Conservation (phyloP, 2,329 filamentous ascomycete species). For the Verticillium nonalfalfae region DNA sequence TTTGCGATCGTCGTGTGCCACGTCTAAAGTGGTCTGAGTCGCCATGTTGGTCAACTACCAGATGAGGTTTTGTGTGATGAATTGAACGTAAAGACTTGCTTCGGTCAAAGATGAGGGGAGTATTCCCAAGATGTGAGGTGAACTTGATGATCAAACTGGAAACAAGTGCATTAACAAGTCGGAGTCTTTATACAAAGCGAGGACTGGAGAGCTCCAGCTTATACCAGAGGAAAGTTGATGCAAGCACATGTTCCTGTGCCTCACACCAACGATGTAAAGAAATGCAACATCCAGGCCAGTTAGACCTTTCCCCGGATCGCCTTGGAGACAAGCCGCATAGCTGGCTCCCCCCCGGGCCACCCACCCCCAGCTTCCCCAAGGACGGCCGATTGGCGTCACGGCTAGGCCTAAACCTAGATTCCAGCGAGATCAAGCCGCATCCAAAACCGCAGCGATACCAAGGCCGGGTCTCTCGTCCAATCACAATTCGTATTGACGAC, state of each 20-base stretch:
- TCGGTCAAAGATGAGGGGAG: not conserved
- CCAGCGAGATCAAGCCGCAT: not conserved
- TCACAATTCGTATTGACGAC: not conserved
- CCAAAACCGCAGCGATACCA: not conserved
- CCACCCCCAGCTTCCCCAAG: not conserved
- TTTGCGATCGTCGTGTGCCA: not conserved
- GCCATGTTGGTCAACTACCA: not conserved
- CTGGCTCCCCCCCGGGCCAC: not conserved
- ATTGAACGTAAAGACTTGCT: not conserved
- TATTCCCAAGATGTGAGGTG: not conserved
- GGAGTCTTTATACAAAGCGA: not conserved
- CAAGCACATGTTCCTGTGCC: not conserved
- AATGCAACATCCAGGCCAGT: not conserved
- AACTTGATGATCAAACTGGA: not conserved
- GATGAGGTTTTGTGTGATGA: not conserved
- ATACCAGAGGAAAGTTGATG: not conserved
- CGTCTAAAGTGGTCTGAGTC: not conserved
- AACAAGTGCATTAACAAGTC: not conserved
- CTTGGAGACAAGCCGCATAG: not conserved
- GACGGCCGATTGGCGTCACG: not conserved
- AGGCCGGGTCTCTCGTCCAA: not conserved
- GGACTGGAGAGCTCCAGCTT: not conserved
- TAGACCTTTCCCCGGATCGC: not conserved
- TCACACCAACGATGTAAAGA: not conserved
- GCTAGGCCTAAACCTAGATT: not conserved